Conservation (phyloP, 1,284 basidiomycete species). For the Cutaneotrichosporon spelunceum region DNA sequence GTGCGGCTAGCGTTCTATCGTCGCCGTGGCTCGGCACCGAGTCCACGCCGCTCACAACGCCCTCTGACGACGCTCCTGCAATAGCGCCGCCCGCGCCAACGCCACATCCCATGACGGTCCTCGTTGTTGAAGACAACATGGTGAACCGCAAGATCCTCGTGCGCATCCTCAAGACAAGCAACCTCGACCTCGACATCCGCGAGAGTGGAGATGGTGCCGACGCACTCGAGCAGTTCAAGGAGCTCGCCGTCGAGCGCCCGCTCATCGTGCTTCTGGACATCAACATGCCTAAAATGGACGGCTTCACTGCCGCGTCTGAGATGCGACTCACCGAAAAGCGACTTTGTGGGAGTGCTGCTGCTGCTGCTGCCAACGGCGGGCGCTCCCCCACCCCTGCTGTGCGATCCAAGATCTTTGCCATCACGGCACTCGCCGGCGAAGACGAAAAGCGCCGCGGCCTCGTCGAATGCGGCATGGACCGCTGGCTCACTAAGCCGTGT, state of each 20-base stretch:
- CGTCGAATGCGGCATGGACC: slow-evolving; percentile 46
- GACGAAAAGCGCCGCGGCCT: slow-evolving; percentile 41
- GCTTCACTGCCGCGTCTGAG: slow-evolving; percentile 42
- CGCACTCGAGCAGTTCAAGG: slow-evolving; percentile 41
- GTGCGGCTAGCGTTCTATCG: background rate
- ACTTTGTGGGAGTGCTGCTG: slow-evolving; percentile 3
- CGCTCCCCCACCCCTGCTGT: slow-evolving; percentile 1
- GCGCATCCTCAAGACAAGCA: slow-evolving; percentile 39
- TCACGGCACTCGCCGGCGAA: slow-evolving; percentile 46
- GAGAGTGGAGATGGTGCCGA: slow-evolving; percentile 47
- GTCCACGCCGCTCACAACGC: background rate
- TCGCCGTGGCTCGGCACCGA: slow-evolving; percentile 5
- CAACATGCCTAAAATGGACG: slow-evolving; percentile 51
- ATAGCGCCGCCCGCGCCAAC: background rate
- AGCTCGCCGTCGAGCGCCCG: slow-evolving; percentile 21
- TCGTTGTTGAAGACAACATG: slow-evolving; percentile 50
- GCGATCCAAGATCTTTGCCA: slow-evolving; percentile 46
- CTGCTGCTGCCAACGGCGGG: background rate
- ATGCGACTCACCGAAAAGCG: slow-evolving; percentile 40
- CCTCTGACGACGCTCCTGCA: background rate
- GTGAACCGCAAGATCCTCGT: slow-evolving; percentile 50
- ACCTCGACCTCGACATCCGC: slow-evolving; percentile 29
- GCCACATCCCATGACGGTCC: slow-evolving; percentile 26
- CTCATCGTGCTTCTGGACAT: slow-evolving; percentile 47
- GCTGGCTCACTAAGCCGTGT: slow-evolving; percentile 45